Conservation (phyloP, 345 rosid species). For the Geranium rotundifolium region DNA sequence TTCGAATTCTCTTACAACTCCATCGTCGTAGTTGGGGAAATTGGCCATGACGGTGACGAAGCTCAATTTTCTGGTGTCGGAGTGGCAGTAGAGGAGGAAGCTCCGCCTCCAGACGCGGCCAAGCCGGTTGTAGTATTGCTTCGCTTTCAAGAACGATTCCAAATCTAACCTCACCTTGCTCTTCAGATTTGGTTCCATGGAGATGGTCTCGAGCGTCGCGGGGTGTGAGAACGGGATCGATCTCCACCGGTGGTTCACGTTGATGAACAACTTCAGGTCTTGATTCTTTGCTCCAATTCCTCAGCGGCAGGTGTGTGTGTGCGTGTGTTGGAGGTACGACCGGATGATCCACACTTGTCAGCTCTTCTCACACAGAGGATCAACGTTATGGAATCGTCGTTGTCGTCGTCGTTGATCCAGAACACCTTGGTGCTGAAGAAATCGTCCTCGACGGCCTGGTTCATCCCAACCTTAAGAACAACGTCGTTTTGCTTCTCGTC, state of each 20-base stretch:
- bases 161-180: constrained; percentile 32
- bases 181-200: constrained; percentile 40
- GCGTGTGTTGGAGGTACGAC: no score
- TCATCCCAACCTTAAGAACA: no score
- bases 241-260: constrained; percentile 57
- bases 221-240: constrained; percentile 71
- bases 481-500: no score
- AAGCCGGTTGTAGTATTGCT: constrained; percentile 38
- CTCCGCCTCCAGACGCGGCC: constrained; percentile 48
- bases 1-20: no score
- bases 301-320: no score
- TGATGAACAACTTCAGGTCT: constrained; percentile 51
- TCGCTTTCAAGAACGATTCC: constrained; percentile 30
- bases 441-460: constrained; percentile 51
- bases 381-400: constrained; percentile 17
- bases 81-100: constrained; percentile 35
- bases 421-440: constrained; percentile 65
- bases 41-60: constrained; percentile 45
- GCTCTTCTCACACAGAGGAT: constrained; percentile 59
- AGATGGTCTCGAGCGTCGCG: constrained; percentile 62
- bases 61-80: constrained; percentile 43
- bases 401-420: constrained; percentile 50
- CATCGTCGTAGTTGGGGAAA: constrained; percentile 31
- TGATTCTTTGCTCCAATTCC: constrained; percentile 50
- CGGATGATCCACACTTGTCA: no score